Percentiles rank a stretch among this genome's conserved stretches.
phyloP scores from a whole-genome alignment of 306 rosid genomes.

The Lathyrus aphaca region DNA sequence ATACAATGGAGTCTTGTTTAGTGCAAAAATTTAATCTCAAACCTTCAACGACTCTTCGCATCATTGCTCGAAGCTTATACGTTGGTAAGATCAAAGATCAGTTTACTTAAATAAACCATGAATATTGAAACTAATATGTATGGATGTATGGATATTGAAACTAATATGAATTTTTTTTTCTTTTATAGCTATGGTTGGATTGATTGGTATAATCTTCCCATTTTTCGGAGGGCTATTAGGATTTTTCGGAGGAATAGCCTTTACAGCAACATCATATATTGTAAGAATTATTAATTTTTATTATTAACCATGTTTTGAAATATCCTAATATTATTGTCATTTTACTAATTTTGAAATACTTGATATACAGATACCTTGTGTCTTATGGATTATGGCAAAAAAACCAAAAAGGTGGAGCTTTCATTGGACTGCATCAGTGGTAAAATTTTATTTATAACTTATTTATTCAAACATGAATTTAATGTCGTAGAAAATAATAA shows the following conservation, averaged over 20 bases:
- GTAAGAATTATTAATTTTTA: constrained; percentile 38
- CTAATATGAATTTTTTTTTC: not conserved
- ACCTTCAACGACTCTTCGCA: constrained; percentile 50
- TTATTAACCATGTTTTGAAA: not conserved
- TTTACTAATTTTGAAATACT: not conserved
- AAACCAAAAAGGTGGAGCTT: constrained; percentile 35
- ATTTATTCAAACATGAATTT: not conserved
- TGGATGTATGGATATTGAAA: not conserved
- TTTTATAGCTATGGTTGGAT: constrained; percentile 45
- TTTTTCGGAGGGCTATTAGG: constrained; percentile 79
- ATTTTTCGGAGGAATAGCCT: constrained; percentile 75
- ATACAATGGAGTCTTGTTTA: constrained; percentile 52
- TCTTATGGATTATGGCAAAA: constrained; percentile 51
- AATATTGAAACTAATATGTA: not conserved
- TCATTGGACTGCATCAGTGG: constrained; percentile 20
- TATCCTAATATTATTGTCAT: not conserved
- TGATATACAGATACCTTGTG: constrained; percentile 64
- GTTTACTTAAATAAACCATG: not conserved
- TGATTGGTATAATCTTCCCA: constrained; percentile 60
- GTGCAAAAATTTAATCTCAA: constrained; percentile 35
- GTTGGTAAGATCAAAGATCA: constrained; percentile 61
- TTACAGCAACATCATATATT: constrained; percentile 64
- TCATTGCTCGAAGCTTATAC: constrained; percentile 41
- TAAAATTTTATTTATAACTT: not conserved
- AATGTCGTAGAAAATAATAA: not conserved